Percentiles rank a stretch among this genome's conserved stretches.
Evolutionary conservation across 257 asterid genomes (phyloP).

Genomic region (Fraxinus quadrangulata): DNA sequence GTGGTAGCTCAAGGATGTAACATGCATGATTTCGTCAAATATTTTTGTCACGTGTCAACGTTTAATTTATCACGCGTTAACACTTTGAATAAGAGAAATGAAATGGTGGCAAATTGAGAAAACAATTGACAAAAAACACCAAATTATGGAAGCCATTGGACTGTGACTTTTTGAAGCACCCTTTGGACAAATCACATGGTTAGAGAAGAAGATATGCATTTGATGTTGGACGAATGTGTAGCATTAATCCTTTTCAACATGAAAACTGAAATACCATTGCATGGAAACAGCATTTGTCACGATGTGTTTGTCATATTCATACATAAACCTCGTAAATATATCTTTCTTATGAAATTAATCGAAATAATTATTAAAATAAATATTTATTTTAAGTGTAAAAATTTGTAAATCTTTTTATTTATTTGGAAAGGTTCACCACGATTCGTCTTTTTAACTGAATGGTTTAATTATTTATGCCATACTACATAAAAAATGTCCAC

Average conservation of each 20-base stretch:
- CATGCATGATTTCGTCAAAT: neutral
- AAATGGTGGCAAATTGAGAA: neutral
- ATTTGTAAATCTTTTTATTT: too few relatives aligned
- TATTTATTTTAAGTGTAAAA: too few relatives aligned
- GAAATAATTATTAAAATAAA: too few relatives aligned
- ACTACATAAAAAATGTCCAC: too few relatives aligned
- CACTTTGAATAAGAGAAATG: neutral
- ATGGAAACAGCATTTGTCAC: neutral
- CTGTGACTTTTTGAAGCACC: neutral
- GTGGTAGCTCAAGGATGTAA: too few relatives aligned
- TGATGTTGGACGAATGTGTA: neutral
- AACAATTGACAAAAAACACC: neutral
- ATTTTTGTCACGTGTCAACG: too few relatives aligned
- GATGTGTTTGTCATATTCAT: neutral
- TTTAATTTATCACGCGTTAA: too few relatives aligned
- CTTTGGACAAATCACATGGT: constrained; percentile 2
- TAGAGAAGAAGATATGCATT: neutral
- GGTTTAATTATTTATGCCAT: too few relatives aligned
- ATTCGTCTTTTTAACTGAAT: too few relatives aligned
- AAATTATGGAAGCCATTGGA: neutral
- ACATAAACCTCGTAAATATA: neutral
- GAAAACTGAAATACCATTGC: neutral
- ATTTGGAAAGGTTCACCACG: too few relatives aligned
- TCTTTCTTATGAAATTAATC: too few relatives aligned
- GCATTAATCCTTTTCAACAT: neutral